Base-by-base conservation (phyloP, 2,329 filamentous ascomycete species). In the Amesomyces nigricolor region DNA sequence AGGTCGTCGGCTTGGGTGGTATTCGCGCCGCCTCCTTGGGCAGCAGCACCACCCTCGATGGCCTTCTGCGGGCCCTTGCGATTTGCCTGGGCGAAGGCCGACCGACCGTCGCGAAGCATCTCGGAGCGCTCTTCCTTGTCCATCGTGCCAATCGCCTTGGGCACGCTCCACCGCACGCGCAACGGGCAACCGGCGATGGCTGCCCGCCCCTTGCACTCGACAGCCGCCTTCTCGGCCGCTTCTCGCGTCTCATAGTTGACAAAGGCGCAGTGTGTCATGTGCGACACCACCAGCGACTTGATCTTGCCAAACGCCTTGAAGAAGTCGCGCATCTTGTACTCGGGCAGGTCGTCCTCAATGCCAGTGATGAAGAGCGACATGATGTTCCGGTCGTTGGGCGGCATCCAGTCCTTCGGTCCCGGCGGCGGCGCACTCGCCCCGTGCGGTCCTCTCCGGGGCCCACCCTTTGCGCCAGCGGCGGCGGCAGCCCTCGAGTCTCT, bases 231-330 rank as follows among this genome's bases (percentile, higher is more conserved):
- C 72, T 99, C 94, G 0, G 95, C 94, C 1, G 82, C 87, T 59
- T 89, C 84, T 55, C 94, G 82, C 3, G 87, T 89, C 63, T 91
- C 85, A 69, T 90, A 99, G 73, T 99, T 99, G 73, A 99, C 78
- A 68, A 97, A 99, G 1, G 94, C 94, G 70, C 91, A 97, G 68
- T 97, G 94, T 14, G 92, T 92, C 75, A 95, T 91, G 73, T 99
- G 94, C 6, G 91, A 96, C 72, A 94, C 97, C 38, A 99, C 87
- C 14, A 99, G 75, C 26, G 91, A 96, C 65, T 94, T 89, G 58
- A 99, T 86, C 67, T 92, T 89, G 60, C 94, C 94, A 65, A 91
- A 91, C 16, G 82, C 81, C 58, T 89, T 84, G 75, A 99, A 99
- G 71, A 95, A 94, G 2, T 90, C 87, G 47, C 94, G 88, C 26